These are phyloP conservation scores for Exophiala mesophila DNA, from an alignment of 2,329 filamentous ascomycete genomes.

Conservation along the genomic window DNA sequence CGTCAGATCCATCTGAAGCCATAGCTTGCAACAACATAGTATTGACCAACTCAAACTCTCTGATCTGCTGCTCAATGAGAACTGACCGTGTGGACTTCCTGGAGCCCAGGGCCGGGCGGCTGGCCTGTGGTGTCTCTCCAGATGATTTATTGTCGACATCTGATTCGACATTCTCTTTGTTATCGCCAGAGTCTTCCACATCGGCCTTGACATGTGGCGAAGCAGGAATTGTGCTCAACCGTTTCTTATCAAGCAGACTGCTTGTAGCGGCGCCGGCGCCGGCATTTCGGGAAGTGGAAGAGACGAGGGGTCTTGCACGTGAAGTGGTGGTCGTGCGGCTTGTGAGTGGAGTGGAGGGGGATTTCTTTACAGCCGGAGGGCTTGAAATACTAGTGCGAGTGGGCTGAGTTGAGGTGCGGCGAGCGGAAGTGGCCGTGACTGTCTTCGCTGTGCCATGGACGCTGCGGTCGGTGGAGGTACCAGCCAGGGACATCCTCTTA, in stretches of 20 bases:
- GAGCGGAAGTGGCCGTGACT: constrained; percentile 15
- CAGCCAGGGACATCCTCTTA: constrained; percentile 43
- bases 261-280: constrained; percentile 15
- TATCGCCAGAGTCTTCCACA: constrained; percentile 29
- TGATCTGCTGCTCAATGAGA: constrained; percentile 28
- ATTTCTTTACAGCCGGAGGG: constrained; percentile 32
- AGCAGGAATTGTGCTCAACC: constrained; percentile 33
- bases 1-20: constrained; percentile 28
- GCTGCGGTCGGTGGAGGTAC: constrained; percentile 29
- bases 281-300: constrained; percentile 26
- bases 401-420: constrained; percentile 13
- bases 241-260: constrained; percentile 31
- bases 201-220: constrained; percentile 31
- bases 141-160: background rate
- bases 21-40: constrained; percentile 30
- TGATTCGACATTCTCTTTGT: constrained; percentile 17
- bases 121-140: constrained; percentile 5
- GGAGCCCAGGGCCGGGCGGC: constrained; percentile 22
- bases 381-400: constrained; percentile 35
- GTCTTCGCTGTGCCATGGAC: constrained; percentile 9
- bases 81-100: constrained; percentile 28
- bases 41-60: constrained; percentile 29
- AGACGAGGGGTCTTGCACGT: constrained; percentile 26
- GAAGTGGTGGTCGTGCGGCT: constrained; percentile 27
- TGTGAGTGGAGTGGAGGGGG: constrained; percentile 26